Evolutionary conservation across 2,329 filamentous ascomycete species (phyloP).

Genomic region (Colletotrichum gigasporum): DNA sequence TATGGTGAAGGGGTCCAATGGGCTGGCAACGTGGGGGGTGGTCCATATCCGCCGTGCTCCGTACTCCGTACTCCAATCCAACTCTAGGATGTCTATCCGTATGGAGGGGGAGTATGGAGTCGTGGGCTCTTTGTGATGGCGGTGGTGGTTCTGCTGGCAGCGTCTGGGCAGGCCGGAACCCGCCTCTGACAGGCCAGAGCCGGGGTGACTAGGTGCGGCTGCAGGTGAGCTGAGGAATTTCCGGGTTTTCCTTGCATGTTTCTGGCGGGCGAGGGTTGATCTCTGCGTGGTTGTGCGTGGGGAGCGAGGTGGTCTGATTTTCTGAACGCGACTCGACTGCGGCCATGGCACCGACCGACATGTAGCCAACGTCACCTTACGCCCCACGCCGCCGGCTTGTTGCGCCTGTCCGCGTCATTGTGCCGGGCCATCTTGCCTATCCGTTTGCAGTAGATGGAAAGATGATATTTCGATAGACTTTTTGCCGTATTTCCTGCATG

Average conservation of each 20-base stretch:
- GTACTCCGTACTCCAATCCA: too few relatives aligned
- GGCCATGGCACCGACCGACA: constrained; percentile 7
- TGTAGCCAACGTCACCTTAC: constrained; percentile 22
- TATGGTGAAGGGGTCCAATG: not conserved
- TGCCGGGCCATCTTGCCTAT: not conserved
- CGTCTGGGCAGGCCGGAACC: not conserved
- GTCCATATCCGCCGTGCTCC: not conserved
- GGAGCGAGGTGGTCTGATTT: constrained; percentile 30
- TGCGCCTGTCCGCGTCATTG: not conserved
- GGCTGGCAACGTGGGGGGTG: constrained; percentile 22
- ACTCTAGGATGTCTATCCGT: too few relatives aligned
- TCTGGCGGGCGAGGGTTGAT: constrained; percentile 1
- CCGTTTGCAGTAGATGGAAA: not conserved
- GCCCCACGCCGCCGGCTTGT: constrained; percentile 4
- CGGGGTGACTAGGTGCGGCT: constrained; percentile 1
- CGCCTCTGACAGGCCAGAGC: constrained; percentile 1
- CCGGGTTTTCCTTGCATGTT: constrained; percentile 9
- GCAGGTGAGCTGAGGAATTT: constrained; percentile 28
- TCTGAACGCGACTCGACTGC: constrained; percentile 16
- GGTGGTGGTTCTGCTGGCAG: not conserved
- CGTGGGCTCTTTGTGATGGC: not conserved
- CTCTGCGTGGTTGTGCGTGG: constrained; percentile 12
- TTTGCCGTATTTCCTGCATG: constrained; percentile 3
- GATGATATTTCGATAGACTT: not conserved
- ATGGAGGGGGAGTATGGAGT: too few relatives aligned